Percentiles rank a stretch among this genome's conserved stretches.
phyloP scores from a whole-genome alignment of 208 protist genomes.

The Leishmania major region DNA sequence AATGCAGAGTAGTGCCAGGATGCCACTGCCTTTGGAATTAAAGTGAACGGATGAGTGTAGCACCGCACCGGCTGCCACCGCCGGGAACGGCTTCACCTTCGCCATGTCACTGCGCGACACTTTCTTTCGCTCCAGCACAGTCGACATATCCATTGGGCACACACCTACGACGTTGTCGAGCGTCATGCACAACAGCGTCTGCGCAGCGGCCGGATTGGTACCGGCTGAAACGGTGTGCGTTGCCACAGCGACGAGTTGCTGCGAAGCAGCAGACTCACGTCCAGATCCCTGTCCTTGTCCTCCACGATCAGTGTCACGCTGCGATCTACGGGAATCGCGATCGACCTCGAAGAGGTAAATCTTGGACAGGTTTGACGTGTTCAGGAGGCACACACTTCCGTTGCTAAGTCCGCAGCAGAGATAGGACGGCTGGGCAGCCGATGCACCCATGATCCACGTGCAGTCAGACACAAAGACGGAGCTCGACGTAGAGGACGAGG shows the following conservation, averaged over 20 bases:
- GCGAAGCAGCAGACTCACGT: background rate
- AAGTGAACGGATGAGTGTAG: conserved; percentile 24
- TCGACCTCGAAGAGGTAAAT: conserved; percentile 65
- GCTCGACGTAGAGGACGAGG: conserved; percentile 52
- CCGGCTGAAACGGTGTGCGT: conserved; percentile 10
- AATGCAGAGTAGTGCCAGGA: conserved; percentile 12
- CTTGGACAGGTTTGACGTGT: conserved; percentile 67
- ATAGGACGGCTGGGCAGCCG: conserved; percentile 34
- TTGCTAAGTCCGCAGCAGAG: conserved; percentile 69
- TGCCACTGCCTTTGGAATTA: conserved; percentile 21
- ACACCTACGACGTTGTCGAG: conserved; percentile 28
- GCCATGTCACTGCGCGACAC: conserved; percentile 32
- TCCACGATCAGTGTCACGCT: conserved; percentile 17
- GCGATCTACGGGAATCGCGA: conserved; percentile 16
- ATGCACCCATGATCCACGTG: conserved; percentile 42
- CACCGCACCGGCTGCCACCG: conserved; percentile 5
- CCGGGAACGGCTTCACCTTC: conserved; percentile 28
- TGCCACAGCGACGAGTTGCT: conserved; percentile 30
- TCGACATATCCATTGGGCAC: conserved; percentile 37
- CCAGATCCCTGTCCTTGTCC: background rate
- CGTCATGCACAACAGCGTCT: conserved; percentile 34
- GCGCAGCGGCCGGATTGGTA: background rate
- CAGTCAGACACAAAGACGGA: conserved; percentile 57
- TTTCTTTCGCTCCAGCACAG: conserved; percentile 38
- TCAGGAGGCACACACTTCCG: conserved; percentile 66